phyloP scores from a whole-genome alignment of 306 rosid genomes.

The Inga leiocalycina region DNA sequence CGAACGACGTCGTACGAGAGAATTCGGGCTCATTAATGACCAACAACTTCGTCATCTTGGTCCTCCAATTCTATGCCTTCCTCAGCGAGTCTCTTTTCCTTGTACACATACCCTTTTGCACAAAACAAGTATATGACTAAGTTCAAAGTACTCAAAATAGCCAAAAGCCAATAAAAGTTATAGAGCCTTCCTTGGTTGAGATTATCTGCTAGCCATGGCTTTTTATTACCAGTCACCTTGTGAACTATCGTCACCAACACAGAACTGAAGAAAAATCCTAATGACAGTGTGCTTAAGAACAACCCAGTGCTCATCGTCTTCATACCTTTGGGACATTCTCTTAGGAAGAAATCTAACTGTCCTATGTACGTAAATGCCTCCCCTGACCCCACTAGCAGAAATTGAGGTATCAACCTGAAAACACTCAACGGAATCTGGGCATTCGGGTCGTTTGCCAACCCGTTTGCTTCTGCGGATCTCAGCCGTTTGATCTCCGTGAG shows the following conservation, averaged over 20 bases:
- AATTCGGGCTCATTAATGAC: neutral
- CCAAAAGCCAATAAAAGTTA: slow-evolving; percentile 81
- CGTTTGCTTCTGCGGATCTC: slow-evolving; percentile 36
- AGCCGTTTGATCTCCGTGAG: slow-evolving; percentile 56
- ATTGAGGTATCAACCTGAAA: slow-evolving; percentile 86
- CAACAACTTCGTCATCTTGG: slow-evolving; percentile 33
- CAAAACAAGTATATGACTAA: slow-evolving; percentile 55
- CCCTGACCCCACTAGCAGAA: slow-evolving; percentile 83
- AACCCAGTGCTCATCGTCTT: slow-evolving; percentile 91
- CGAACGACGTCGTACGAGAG: too few relatives aligned
- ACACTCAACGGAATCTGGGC: slow-evolving; percentile 61
- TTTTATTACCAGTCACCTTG: slow-evolving; percentile 47
- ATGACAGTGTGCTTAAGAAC: slow-evolving; percentile 70
- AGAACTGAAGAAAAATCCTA: slow-evolving; percentile 82
- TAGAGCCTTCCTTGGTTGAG: slow-evolving; percentile 78
- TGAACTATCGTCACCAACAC: slow-evolving; percentile 70
- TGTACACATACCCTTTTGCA: slow-evolving; percentile 82
- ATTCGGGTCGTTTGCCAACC: slow-evolving; percentile 26
- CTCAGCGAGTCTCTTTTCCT: slow-evolving; percentile 75
- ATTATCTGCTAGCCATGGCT: slow-evolving; percentile 82
- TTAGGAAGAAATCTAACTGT: slow-evolving; percentile 74
- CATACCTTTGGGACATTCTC: slow-evolving; percentile 94
- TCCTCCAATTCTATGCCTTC: slow-evolving; percentile 60
- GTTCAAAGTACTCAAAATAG: slow-evolving; percentile 65
- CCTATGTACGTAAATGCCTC: slow-evolving; percentile 87